These are phyloP conservation scores for Patellifolia procumbens DNA, from an alignment of 179 eudicot species.

Conservation along the genomic window DNA sequence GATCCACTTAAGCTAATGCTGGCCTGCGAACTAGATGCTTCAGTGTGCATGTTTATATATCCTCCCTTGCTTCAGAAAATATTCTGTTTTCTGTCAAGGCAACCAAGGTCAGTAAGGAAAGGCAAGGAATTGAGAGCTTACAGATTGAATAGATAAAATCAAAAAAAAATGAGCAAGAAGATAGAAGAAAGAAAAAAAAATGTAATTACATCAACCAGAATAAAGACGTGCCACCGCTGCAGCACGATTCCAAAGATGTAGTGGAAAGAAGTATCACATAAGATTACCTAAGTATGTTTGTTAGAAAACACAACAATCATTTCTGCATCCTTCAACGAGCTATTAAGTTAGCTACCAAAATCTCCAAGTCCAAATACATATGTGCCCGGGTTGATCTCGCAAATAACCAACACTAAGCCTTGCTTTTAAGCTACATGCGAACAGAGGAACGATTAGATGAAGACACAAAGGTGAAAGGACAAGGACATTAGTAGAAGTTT, in stretches of 20 bases:
- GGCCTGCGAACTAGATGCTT: slow-evolving; percentile 71
- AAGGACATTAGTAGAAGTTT: background rate
- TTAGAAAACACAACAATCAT: slow-evolving; percentile 18
- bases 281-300: slow-evolving; percentile 27
- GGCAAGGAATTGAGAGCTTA: background rate
- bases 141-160: background rate
- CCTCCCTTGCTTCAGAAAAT: slow-evolving; percentile 1
- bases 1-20: slow-evolving; percentile 61
- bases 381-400: background rate
- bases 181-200: background rate
- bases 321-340: slow-evolving; percentile 3
- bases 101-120: background rate
- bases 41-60: slow-evolving; percentile 46
- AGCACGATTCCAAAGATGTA: background rate
- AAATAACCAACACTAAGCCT: slow-evolving; percentile 39
- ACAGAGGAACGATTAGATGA: slow-evolving; percentile 18
- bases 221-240: background rate
- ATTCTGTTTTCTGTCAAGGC: background rate
- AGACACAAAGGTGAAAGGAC: background rate
- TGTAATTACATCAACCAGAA: background rate
- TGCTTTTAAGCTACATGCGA: slow-evolving; percentile 58
- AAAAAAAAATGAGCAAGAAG: background rate
- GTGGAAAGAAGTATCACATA: background rate
- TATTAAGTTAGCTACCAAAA: slow-evolving; percentile 3
- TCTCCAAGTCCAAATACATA: slow-evolving; percentile 6